Evolutionary conservation across 2,329 filamentous ascomycete genomes (phyloP).

Genomic region (Phaeophleospora eucalypticola): DNA sequence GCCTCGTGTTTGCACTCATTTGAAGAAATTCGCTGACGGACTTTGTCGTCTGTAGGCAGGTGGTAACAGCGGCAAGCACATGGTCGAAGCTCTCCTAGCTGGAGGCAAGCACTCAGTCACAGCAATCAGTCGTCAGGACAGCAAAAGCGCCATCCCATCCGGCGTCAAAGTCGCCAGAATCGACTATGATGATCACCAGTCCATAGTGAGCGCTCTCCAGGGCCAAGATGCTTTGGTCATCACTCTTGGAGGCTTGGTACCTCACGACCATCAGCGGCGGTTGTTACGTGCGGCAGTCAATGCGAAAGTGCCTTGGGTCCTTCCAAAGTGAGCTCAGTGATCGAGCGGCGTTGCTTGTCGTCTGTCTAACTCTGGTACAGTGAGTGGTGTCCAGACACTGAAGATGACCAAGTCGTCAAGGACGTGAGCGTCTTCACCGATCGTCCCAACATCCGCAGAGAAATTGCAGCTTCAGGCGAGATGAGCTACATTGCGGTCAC

Average conservation of each 20-base stretch:
- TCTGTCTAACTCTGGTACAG: too few species aligned
- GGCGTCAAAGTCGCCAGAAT: background rate
- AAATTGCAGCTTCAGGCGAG: conserved; percentile 26
- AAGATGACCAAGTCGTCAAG: conserved; percentile 22
- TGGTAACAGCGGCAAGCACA: background rate
- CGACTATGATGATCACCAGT: background rate
- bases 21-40: too few species aligned
- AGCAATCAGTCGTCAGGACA: background rate
- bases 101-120: background rate
- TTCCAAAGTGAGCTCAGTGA: too few species aligned
- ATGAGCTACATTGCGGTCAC: conserved; percentile 26
- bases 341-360: too few species aligned
- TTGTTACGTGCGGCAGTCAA: conserved; percentile 35
- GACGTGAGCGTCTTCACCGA: conserved; percentile 20
- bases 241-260: conserved; percentile 33
- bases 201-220: background rate
- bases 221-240: conserved; percentile 21
- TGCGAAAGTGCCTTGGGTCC: conserved; percentile 37
- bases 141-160: background rate
- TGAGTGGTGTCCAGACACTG: conserved; percentile 31
- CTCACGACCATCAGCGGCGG: conserved; percentile 27
- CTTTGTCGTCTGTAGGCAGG: too few species aligned
- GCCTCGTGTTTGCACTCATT: too few species aligned
- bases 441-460: conserved; percentile 13
- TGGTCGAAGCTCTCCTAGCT: background rate